Conservation (phyloP, 2,329 filamentous ascomycete genomes). For the Sphaerulina musiva region DNA sequence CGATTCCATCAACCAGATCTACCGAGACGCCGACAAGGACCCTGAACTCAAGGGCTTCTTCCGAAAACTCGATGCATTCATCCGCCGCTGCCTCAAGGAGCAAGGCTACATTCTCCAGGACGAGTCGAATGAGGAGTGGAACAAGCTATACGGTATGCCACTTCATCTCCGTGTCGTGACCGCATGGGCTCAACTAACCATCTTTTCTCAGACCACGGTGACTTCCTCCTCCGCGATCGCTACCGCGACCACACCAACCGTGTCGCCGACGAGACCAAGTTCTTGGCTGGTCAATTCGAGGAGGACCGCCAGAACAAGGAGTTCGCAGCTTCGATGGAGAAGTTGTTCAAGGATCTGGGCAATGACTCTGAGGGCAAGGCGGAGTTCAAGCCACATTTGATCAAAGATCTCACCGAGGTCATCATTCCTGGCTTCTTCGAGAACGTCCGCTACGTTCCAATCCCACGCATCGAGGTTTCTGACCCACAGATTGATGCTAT, state of each 20-base stretch:
- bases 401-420: conserved; percentile 82
- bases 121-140: conserved; percentile 71
- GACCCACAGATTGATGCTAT: conserved; percentile 79
- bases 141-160: conserved; percentile 57
- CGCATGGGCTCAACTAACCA: background rate
- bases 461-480: conserved; percentile 88
- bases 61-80: conserved; percentile 65
- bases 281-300: conserved; percentile 82
- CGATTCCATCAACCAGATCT: conserved; percentile 76
- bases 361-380: conserved; percentile 78
- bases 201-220: conserved; percentile 59
- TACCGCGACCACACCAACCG: conserved; percentile 82
- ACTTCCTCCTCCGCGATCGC: conserved; percentile 78
- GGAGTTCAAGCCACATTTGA: conserved; percentile 82
- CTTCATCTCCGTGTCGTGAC: background rate
- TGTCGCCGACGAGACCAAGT: conserved; percentile 83
- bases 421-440: conserved; percentile 79
- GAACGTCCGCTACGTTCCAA: conserved; percentile 79
- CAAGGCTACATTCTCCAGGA: conserved; percentile 89
- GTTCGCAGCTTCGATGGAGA: conserved; percentile 69
- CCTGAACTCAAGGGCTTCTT: conserved; percentile 87
- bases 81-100: conserved; percentile 77
- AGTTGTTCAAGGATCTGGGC: conserved; percentile 85
- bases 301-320: conserved; percentile 77
- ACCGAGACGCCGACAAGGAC: conserved; percentile 78